A percentile compares a stretch with the other conserved stretches of the same genome.
phyloP scores from a whole-genome alignment of 1,284 basidiomycete genomes.

The Leccinum subrobustum region DNA sequence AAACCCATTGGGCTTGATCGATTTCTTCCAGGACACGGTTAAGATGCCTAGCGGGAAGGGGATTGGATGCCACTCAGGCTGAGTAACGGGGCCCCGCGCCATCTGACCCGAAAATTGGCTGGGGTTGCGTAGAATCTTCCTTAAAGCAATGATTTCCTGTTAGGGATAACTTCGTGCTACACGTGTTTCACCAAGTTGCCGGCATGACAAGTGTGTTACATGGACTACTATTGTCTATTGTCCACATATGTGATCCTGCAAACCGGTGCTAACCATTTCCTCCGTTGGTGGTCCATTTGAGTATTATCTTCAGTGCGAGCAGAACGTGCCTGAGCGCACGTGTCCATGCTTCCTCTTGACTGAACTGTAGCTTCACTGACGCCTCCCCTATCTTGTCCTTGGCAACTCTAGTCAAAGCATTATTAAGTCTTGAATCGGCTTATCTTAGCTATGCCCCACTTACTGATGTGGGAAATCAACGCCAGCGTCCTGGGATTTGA shows the following conservation, averaged over 20 bases:
- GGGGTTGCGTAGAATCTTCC: not conserved
- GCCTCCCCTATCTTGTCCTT: slow-evolving; percentile 97
- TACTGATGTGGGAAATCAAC: slow-evolving; percentile 86
- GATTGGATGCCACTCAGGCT: not conserved
- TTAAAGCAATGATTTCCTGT: not conserved
- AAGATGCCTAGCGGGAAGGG: not conserved
- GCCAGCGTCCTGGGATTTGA: slow-evolving; percentile 66
- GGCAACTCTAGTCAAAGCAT: slow-evolving; percentile 58
- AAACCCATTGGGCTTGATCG: not conserved
- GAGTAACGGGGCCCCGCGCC: not conserved
- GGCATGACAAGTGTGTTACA: not conserved
- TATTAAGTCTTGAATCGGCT: slow-evolving; percentile 16
- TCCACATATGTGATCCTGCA: not conserved
- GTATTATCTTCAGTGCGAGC: slow-evolving; percentile 81
- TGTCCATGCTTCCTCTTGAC: slow-evolving; percentile 95
- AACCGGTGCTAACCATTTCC: slow-evolving; percentile 51
- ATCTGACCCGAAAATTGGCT: not conserved
- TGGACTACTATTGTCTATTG: not conserved
- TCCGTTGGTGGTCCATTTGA: slow-evolving; percentile 83
- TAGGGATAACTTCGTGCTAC: not conserved
- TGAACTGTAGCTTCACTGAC: slow-evolving; percentile 92
- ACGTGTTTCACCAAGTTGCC: not conserved
- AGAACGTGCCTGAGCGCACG: slow-evolving; percentile 90
- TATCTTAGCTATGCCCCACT: slow-evolving; percentile 32
- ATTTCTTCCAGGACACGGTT: not conserved